A percentile compares a stretch with the other conserved stretches of the same genome.
Evolutionary conservation across 2,329 filamentous ascomycete species (phyloP).

Genomic region (Dactylellina leptospora): DNA sequence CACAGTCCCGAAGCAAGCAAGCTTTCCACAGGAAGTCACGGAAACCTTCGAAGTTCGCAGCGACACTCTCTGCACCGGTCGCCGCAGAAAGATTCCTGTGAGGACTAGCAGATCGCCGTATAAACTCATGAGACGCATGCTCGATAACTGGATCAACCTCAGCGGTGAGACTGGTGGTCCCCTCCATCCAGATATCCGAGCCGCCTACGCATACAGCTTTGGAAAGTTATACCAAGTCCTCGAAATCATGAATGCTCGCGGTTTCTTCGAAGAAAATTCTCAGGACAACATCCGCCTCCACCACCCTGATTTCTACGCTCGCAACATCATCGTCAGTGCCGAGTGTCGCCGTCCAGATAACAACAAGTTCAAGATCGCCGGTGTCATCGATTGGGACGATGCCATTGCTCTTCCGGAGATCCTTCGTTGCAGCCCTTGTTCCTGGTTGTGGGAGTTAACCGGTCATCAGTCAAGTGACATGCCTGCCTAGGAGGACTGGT

Average conservation of each 20-base stretch:
- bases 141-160: conserved; percentile 24
- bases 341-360: conserved; percentile 37
- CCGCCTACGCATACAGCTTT: conserved; percentile 20
- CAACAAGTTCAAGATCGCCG: conserved; percentile 32
- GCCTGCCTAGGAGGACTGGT: conserved; percentile 48
- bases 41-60: conserved; percentile 3
- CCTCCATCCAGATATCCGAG: neutral
- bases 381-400: conserved; percentile 45
- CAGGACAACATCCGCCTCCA: conserved; percentile 25
- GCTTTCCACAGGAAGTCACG: conserved; percentile 14
- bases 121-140: conserved; percentile 31
- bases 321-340: conserved; percentile 47
- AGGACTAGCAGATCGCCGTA: conserved; percentile 16
- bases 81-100: conserved; percentile 14
- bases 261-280: conserved; percentile 19
- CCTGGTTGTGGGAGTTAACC: conserved; percentile 45
- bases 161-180: neutral
- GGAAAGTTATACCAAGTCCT: conserved; percentile 15
- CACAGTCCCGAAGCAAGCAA: conserved; percentile 5
- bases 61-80: conserved; percentile 13
- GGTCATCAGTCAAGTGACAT: conserved; percentile 28
- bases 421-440: conserved; percentile 32
- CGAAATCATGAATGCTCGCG: conserved; percentile 34
- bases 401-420: conserved; percentile 27
- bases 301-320: conserved; percentile 45